These are phyloP conservation scores for Clathrus columnatus DNA, from an alignment of 768 basidiomycete species.

Conservation along the genomic window DNA sequence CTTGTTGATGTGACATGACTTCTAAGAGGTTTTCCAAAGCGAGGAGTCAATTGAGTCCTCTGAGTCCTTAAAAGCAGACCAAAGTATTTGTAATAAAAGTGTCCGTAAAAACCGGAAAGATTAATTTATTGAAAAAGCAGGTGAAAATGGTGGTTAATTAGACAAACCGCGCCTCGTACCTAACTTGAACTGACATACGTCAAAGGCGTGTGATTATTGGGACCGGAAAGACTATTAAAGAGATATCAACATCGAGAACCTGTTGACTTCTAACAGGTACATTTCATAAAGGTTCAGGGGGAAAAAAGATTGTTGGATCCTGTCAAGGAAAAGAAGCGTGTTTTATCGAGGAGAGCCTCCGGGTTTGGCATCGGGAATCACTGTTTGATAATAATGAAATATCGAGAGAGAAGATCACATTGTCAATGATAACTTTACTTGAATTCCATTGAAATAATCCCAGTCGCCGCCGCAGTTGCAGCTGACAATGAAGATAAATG, in stretches of 20 bases:
- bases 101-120: too few relatives aligned
- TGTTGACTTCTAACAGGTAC: not conserved
- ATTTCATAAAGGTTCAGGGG: not conserved
- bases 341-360: not conserved
- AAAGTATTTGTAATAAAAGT: too few relatives aligned
- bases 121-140: not conserved
- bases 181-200: not conserved
- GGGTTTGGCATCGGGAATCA: not conserved
- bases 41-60: too few relatives aligned
- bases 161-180: not conserved
- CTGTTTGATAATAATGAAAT: not conserved
- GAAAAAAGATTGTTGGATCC: not conserved
- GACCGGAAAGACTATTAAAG: not conserved
- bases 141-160: not conserved
- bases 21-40: not conserved
- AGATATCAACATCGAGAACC: not conserved
- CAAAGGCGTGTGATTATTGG: not conserved
- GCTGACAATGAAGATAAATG: too few relatives aligned
- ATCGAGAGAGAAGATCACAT: not conserved
- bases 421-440: too few relatives aligned
- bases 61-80: too few relatives aligned
- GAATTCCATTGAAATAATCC: too few relatives aligned
- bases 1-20: not conserved
- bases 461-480: too few relatives aligned
- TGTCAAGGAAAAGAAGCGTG: not conserved